A percentile compares a stretch with the other conserved stretches of the same genome.
phyloP scores from a whole-genome alignment of 371 early-diverging fungal genomes.

The Mortierella sp. region DNA sequence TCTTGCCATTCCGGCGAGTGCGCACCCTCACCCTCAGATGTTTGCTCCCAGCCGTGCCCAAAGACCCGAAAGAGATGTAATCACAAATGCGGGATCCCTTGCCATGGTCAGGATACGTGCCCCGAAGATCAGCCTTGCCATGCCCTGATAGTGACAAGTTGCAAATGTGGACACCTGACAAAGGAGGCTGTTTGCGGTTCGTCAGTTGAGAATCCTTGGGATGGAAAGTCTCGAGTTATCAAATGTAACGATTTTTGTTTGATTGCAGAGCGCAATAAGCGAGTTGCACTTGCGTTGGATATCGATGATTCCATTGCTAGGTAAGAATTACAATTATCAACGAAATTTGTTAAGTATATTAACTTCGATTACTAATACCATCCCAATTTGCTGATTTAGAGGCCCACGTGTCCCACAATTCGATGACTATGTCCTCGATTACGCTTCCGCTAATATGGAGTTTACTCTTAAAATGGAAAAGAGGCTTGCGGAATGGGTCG shows the following conservation, averaged over 20 bases:
- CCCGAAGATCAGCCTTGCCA: conserved; percentile 72
- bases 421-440: conserved; percentile 71
- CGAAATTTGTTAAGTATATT: background rate
- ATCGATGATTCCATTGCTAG: conserved; percentile 47
- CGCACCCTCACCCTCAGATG: conserved; percentile 49
- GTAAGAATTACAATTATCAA: background rate
- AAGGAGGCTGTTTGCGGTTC: conserved; percentile 72
- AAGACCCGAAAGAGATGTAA: conserved; percentile 75
- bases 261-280: conserved; percentile 77
- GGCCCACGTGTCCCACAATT: conserved; percentile 63
- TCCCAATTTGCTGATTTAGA: conserved; percentile 11
- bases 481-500: conserved; percentile 69
- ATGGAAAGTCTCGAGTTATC: conserved; percentile 59
- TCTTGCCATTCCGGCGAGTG: conserved; percentile 84
- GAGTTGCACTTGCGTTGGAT: conserved; percentile 79
- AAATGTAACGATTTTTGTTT: conserved; percentile 81
- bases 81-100: conserved; percentile 73
- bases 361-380: background rate
- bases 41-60: conserved; percentile 73
- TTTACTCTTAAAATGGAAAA: conserved; percentile 77
- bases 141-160: conserved; percentile 64
- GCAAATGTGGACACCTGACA: conserved; percentile 78
- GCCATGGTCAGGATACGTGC: conserved; percentile 77
- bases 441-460: conserved; percentile 64
- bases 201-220: conserved; percentile 59